A percentile compares a stretch with the other conserved stretches of the same genome.
These are phyloP conservation scores for Kwoniella shandongensis DNA, from an alignment of 768 basidiomycete species.

Conservation along the genomic window DNA sequence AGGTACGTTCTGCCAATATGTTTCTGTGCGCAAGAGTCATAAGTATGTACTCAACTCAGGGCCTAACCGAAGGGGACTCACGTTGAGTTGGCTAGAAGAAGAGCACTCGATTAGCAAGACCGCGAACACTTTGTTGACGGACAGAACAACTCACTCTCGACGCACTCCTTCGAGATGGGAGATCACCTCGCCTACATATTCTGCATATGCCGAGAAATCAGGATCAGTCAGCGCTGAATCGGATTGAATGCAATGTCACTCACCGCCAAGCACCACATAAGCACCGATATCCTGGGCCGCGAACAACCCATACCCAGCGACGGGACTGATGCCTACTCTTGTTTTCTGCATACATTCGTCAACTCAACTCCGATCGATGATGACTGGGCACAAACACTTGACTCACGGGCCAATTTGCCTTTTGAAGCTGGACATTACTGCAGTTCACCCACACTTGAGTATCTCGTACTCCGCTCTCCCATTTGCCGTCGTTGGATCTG, in stretches of 20 bases:
- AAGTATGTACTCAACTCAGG: neutral
- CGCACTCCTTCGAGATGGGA: conserved; percentile 4
- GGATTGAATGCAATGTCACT: neutral
- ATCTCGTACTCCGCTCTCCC: no score
- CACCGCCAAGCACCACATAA: no score
- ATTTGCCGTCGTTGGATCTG: no score
- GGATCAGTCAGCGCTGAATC: neutral
- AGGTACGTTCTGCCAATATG: conserved; percentile 19
- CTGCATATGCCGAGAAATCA: conserved; percentile 2
- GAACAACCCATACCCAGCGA: conserved; percentile 23
- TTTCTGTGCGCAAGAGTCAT: neutral
- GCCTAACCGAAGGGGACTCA: conserved; percentile 1
- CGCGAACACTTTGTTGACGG: no score
- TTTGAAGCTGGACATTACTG: conserved; percentile 14
- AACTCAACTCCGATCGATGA: neutral
- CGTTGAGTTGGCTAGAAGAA: conserved; percentile 14
- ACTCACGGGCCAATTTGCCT: conserved; percentile 9
- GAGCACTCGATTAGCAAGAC: no score
- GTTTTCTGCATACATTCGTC: neutral
- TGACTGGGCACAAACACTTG: neutral
- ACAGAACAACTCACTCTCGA: conserved; percentile 26
- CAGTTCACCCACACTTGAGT: neutral
- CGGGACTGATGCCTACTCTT: conserved; percentile 13
- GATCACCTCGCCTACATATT: conserved; percentile 23
- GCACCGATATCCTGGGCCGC: conserved; percentile 12